Base-by-base conservation (phyloP, 768 basidiomycete genomes). In the Terana coerulea region DNA sequence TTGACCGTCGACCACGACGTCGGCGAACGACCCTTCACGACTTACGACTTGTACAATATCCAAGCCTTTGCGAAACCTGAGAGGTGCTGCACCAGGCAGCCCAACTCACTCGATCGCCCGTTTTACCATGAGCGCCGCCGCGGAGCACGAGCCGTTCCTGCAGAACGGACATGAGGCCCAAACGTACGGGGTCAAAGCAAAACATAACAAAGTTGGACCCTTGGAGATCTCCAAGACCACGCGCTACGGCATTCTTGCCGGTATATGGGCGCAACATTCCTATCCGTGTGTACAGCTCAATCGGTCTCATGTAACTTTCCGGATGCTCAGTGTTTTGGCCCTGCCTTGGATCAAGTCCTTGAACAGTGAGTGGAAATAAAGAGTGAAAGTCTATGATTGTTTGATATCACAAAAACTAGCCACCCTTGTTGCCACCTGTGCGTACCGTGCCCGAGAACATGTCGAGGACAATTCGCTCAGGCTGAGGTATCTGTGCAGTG, bases 371-470 rank as follows among this genome's bases (percentile, higher is more conserved):
- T 69, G 1, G 11, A 14, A 33, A 55, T 34, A 49, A 2, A 19
- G 15, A 42, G 8, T 22, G 21, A 22, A 8, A 47, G 45, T 61
- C 28, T 35, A n/a, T 25, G 31, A 47, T 47, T 17, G 44, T n/a
- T n/a, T n/a, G n/a, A n/a, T n/a, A n/a, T n/a, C n/a, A n/a, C n/a
- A n/a, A n/a, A n/a, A n/a, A 28, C n/a, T 54, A 87, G 84, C 79
- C 35, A 88, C 89, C 7, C 66, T 91, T 49, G 89, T 91, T 54
- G 89, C 89, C 3, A 90, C 88, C 3, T 76, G 88, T 88, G 65
- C 53, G 80, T 59, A n/a, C n/a, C n/a, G n/a, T n/a, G n/a, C n/a
- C n/a, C n/a, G n/a, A n/a, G n/a, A n/a, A n/a, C n/a, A n/a, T n/a
- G n/a, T n/a, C n/a, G n/a, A n/a, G n/a, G n/a, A n/a, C n/a, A n/a